phyloP scores from a whole-genome alignment of 305 asterid genomes.

The Plantago rigida region DNA sequence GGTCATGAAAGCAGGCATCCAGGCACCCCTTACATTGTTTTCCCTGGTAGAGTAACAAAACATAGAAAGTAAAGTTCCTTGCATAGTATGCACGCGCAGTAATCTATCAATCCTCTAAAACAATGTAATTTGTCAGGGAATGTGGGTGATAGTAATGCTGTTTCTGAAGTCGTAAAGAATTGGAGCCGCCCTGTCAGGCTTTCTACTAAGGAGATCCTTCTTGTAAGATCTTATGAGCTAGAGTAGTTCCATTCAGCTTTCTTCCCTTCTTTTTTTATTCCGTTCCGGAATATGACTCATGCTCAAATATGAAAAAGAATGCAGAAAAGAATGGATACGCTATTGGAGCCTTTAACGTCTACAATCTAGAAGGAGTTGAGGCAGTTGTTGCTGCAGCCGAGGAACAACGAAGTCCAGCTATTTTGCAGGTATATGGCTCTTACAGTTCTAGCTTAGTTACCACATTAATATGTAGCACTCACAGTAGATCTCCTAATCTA shows the following conservation, averaged over 20 bases:
- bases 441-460: conserved; percentile 10
- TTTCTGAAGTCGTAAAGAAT: conserved; percentile 70
- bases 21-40: conserved; percentile 78
- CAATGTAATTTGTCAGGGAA: conserved; percentile 52
- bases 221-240: conserved; percentile 42
- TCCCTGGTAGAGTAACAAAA: conserved; percentile 55
- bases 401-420: conserved; percentile 81
- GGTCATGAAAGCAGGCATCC: conserved; percentile 97
- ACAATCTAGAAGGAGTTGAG: conserved; percentile 85
- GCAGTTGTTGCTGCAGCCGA: conserved; percentile 96
- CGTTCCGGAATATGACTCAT: conserved; percentile 26
- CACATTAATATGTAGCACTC: conserved; percentile 1
- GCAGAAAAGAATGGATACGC: conserved; percentile 89
- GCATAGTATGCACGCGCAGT: neutral
- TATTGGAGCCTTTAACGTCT: conserved; percentile 84
- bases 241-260: conserved; percentile 9
- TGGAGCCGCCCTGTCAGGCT: conserved; percentile 68
- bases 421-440: conserved; percentile 61
- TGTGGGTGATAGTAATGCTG: conserved; percentile 84
- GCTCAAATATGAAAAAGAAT: conserved; percentile 37
- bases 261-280: neutral
- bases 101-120: conserved; percentile 20
- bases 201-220: conserved; percentile 69
- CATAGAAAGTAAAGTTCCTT: conserved; percentile 10
- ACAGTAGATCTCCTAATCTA: too few relatives aligned